Base-by-base conservation (phyloP, 768 basidiomycete species). In the Rhodotorula diobovata region DNA sequence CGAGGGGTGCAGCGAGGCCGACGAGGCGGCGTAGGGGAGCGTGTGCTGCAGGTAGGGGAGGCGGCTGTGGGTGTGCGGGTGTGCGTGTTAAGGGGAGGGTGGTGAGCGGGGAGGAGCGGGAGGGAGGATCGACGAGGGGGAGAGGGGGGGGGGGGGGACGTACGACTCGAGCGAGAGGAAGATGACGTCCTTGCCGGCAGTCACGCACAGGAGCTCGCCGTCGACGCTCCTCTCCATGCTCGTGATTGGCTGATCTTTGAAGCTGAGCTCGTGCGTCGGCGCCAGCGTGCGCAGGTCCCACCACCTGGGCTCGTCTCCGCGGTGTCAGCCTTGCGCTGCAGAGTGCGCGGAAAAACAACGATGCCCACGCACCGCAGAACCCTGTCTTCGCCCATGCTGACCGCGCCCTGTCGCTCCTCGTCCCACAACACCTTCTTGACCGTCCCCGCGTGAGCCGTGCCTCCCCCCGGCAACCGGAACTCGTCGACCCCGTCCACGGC, bases 371-470 rank as follows among this genome's bases (percentile, higher is more conserved):
- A 95, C 92, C 94, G 91, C 81, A 99, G 85, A 63, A 87, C 81
- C 30, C 93, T 89, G 81, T 98, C 96, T 77, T 98, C 96, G 9
- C 90, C 92, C 41, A 91, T 93, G 55, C 89, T 89, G 61, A 95
- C 89, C 16, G 80, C 80, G 76, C 89, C 86, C 56, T 93, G 90
- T 43, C 76, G 55, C 58, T 25, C 50, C 67, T 89, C 90, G 61
- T 93, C 88, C 90, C 91, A 98, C 58, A 97, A 87, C 43, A 97
- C 90, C 77, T 91, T 93, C 82, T 92, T 91, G 66, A 99, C 85
- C 14, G 86, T 91, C 57, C 93, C 93, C 2, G 93, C 90, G 79
- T 95, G 93, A 21, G 91, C 87, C 46, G 86, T 78, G 10, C 81
- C 80, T 53, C 83, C 64, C 70, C 86, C 85, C 75, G 83, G 79